Evolutionary conservation across 305 asterid genomes (phyloP).

Genomic region (Stenogyne calaminthoides): DNA sequence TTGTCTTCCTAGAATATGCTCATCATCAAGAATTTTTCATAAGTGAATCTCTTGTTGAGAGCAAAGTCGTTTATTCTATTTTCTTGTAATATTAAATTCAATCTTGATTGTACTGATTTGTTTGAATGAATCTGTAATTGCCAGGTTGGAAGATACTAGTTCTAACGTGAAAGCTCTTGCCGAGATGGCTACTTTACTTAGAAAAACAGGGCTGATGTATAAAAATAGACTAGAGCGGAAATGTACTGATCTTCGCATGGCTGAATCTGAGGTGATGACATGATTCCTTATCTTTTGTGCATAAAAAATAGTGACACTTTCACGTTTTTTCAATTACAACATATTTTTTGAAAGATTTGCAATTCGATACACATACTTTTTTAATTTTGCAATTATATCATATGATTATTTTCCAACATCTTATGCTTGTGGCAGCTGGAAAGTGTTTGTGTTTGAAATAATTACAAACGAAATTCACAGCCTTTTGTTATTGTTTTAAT

Average conservation of each 20-base stretch:
- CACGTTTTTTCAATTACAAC: no score
- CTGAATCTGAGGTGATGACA: slow-evolving; percentile 87
- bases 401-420: no score
- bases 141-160: slow-evolving; percentile 63
- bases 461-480: no score
- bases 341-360: no score
- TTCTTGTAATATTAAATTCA: slow-evolving; percentile 8
- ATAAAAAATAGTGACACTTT: no score
- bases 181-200: slow-evolving; percentile 50
- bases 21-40: slow-evolving; percentile 4
- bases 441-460: no score
- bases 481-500: no score
- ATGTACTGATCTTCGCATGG: slow-evolving; percentile 67
- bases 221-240: slow-evolving; percentile 57
- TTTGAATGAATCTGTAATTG: slow-evolving; percentile 21
- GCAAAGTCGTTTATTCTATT: background rate
- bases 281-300: no score
- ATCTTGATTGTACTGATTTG: slow-evolving; percentile 31
- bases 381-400: no score
- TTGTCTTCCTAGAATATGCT: background rate
- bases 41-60: background rate
- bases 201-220: slow-evolving; percentile 48
- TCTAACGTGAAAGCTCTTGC: slow-evolving; percentile 56
- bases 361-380: no score
- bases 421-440: no score